Base-by-base conservation (phyloP, 1,284 basidiomycete genomes). In the Pterulicium gracile region DNA sequence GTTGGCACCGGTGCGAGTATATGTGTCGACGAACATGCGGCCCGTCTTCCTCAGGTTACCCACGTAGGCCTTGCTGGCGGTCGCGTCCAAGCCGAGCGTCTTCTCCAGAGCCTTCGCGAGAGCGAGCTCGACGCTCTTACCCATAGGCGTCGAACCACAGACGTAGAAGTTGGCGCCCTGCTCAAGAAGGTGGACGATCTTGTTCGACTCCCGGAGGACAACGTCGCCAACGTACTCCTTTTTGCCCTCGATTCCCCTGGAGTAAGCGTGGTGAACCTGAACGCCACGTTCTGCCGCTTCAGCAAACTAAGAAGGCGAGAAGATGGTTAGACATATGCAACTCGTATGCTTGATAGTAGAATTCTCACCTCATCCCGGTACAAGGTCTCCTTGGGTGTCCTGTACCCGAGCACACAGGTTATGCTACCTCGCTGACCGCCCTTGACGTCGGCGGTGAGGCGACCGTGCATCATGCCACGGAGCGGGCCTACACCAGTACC, bases 151-250 rank as follows among this genome's bases (percentile, higher is more conserved):
- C 15, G 36, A 39, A 7, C 36, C 36, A 17, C 36, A 39, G 36
- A 39, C 19, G 36, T 39, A 39, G 7, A 39, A 17, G 15, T 18
- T 10, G 7, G 36, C 36, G 4, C 36, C 36, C 15, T 39, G 36
- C 15, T 39, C 36, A 18, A 39, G 36, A 4, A 39, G 36, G 36
- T 39, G 36, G 15, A 39, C 36, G 36, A 39, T 39, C 36, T 39
- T 39, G 36, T 39, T 39, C 7, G 36, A 39, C 15, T 39, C 36
- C 36, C 36, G 5, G 36, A 39, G 7, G 36, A 39, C 19, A 7
- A 39, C 36, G 19, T 39, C 36, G 7, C 36, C 36, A 17, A 39
- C 36, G 19, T 17, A 17, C 15, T 39, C 36, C 15, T 39, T 39
- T 4, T 39, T 13, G 27, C 27, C 7, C 5, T 18, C 36, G 7